Conservation (phyloP, 805 yeast genomes). For the Candida succiphila region DNA sequence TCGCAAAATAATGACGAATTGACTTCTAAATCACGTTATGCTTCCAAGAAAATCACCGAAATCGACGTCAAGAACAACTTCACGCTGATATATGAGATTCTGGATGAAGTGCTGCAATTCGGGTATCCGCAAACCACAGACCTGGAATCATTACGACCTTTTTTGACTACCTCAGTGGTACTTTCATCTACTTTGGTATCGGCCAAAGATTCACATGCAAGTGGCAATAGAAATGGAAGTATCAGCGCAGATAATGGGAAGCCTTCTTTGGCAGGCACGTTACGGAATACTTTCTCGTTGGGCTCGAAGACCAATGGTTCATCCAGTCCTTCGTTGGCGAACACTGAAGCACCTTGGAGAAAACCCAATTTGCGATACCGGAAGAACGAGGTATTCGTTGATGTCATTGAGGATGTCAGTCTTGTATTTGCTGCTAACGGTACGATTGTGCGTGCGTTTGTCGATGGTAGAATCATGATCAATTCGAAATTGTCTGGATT, state of each 20-base stretch:
- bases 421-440: slow-evolving; percentile 60
- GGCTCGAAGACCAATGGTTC: background rate
- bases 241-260: slow-evolving; percentile 5
- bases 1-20: background rate
- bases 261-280: slow-evolving; percentile 11
- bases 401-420: slow-evolving; percentile 67
- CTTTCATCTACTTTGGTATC: background rate
- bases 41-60: slow-evolving; percentile 24
- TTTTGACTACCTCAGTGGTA: slow-evolving; percentile 12
- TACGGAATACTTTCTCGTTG: slow-evolving; percentile 2
- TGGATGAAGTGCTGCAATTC: slow-evolving; percentile 68
- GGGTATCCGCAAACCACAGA: slow-evolving; percentile 73
- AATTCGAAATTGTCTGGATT: slow-evolving; percentile 68
- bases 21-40: background rate
- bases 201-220: background rate
- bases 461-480: slow-evolving; percentile 67
- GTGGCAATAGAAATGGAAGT: slow-evolving; percentile 1
- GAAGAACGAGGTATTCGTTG: slow-evolving; percentile 69
- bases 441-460: slow-evolving; percentile 54
- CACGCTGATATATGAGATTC: slow-evolving; percentile 58
- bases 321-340: background rate
- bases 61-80: slow-evolving; percentile 54
- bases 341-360: slow-evolving; percentile 40
- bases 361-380: slow-evolving; percentile 61
- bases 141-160: slow-evolving; percentile 25